phyloP scores from a whole-genome alignment of 2,329 filamentous ascomycete species.

The Fusarium sp. region DNA sequence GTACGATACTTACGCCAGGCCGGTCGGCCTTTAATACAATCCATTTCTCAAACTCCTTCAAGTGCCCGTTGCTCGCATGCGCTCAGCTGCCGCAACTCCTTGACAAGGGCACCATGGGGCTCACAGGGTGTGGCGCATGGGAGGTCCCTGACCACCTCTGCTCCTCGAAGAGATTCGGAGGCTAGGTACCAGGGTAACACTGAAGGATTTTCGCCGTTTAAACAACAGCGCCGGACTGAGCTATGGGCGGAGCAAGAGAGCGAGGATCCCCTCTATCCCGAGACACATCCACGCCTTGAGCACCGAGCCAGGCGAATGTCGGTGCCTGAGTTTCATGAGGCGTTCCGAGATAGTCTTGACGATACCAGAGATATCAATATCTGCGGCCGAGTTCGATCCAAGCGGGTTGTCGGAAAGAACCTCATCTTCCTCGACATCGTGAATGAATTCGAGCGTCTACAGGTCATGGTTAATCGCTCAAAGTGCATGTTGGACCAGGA shows the following conservation, averaged over 20 bases:
- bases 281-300: constrained; percentile 56
- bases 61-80: constrained; percentile 31
- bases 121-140: constrained; percentile 10
- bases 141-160: constrained; percentile 46
- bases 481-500: constrained; percentile 58
- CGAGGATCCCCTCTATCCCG: constrained; percentile 55
- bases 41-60: constrained; percentile 22
- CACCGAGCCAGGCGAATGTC: constrained; percentile 49
- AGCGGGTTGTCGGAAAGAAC: constrained; percentile 80
- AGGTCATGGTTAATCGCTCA: constrained; percentile 81
- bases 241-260: constrained; percentile 54
- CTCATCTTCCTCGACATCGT: constrained; percentile 88
- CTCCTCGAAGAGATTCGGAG: constrained; percentile 18
- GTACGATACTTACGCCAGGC: constrained; percentile 57
- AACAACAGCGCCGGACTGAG: constrained; percentile 55
- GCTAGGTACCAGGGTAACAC: constrained; percentile 38
- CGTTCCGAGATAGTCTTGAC: constrained; percentile 48
- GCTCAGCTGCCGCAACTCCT: constrained; percentile 22
- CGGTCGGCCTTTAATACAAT: constrained; percentile 49
- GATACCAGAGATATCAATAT: constrained; percentile 52
- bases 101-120: constrained; percentile 30
- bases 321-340: constrained; percentile 55
- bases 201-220: constrained; percentile 55
- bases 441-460: constrained; percentile 79
- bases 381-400: constrained; percentile 78